Evolutionary conservation across 345 rosid genomes (phyloP), one percentile per base, ranked within the genome.

Genomic region (Brassica cretica): DNA sequence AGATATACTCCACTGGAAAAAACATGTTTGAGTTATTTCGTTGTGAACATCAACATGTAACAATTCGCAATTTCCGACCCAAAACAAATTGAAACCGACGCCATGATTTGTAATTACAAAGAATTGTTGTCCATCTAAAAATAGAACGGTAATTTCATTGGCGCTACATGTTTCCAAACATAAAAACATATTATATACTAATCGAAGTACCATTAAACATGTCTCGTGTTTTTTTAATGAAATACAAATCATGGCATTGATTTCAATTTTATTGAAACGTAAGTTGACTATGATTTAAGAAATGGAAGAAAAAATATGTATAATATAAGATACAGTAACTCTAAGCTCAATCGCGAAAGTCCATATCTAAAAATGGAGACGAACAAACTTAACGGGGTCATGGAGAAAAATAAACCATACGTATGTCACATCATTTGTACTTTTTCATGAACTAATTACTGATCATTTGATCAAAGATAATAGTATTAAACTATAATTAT

Each of bases 381-480:
- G 9, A 53, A 51, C 2, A 41, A 44, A 46, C 58, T 51, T n/a
- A n/a, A 51, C 2, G 1, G 19, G 58, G 2, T n/a, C 8, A n/a
- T 51, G 19, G 2, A 6, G 19, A 15, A 5, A 51, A 51, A 46
- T n/a, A 51, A n/a, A 51, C 5, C 2, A 25, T 32, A 44, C 53
- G 55, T 8, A 39, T 39, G 11, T 58, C 66, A 8, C 55, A 35
- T 71, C 32, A 32, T 56, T 5, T 56, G 53, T 71, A 71, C n/a
- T 25, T 21, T 59, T 58, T 59, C 21, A 19, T 56, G 4, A 56
- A 19, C 8, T 25, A 58, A 6, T 3, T 21, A 35, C 4, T 58
- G 32, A 59, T 37, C 21, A 62, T 27, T 72, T 16, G 59, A 63
- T 73, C 8, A 49, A 63, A 71, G 46, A 11, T 37, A 37, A 71